Base-by-base conservation (phyloP, 192 early-diverging fungal species). In the Mortierella alpina region DNA sequence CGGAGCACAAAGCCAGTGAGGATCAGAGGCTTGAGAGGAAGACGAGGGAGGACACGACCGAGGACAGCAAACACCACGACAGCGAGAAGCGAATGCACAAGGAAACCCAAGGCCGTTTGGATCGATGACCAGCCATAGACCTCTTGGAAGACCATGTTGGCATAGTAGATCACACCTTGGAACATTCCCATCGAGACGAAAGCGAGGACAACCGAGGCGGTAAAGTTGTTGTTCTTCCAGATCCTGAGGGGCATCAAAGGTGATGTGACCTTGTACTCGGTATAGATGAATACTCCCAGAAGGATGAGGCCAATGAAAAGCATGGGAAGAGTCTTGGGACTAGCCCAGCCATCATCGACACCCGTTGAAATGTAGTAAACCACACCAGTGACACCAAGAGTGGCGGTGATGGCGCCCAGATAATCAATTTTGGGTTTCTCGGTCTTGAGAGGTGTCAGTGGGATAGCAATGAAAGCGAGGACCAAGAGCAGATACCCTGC, bases 61-160 rank as follows among this genome's bases (percentile, higher is more conserved):
- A 83, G 52, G 49, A 73, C 20, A 12, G 72, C 48, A 41, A 72
- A 66, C 22, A 75, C 71, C 2, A 85, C 68, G 20, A 87, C 51
- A 7, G 68, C 65, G 0, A 82, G 66, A 48, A 87, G 66, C 1
- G 84, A 72, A 47, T 77, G 68, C 11, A 82, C 77, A 15, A 87
- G 61, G 50, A 80, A 85, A 5, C 82, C 78, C 4, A 87, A 42
- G 7, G 86, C 86, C 2, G 84, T 70, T 56, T 87, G 47, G 22
- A 85, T 48, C 8, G 84, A 59, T 53, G 44, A 58, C 66, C 80
- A 87, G 17, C 68, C 63, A 42, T 64, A 84, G 14, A 82, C 71
- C 20, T 87, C 76, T 51, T 87, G 84, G 68, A 87, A 85, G 49
- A 75, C 70, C 68, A 87, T 63, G 55, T 84, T 87, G 48, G 66